Percentiles rank a stretch among this genome's conserved stretches.
Evolutionary conservation across 2,329 filamentous ascomycete genomes (phyloP).

Genomic region (Endothia cerciana): DNA sequence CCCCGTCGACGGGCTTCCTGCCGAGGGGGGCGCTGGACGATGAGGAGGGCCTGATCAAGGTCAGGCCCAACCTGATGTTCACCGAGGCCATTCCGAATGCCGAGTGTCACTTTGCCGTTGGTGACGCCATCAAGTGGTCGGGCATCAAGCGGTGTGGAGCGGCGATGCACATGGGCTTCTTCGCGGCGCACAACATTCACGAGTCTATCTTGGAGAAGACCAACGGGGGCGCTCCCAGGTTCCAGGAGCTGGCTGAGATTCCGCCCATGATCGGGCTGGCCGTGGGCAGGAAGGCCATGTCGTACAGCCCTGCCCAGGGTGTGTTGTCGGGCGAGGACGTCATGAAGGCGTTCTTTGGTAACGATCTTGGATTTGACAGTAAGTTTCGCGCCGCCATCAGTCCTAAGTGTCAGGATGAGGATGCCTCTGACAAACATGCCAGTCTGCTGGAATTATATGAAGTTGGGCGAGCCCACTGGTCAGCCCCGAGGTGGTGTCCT

Average conservation of each 20-base stretch:
- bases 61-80: constrained; percentile 62
- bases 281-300: constrained; percentile 70
- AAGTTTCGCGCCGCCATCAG: constrained; percentile 41
- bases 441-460: constrained; percentile 62
- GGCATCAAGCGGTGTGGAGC: constrained; percentile 80
- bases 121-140: constrained; percentile 72
- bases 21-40: constrained; percentile 61
- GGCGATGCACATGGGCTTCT: constrained; percentile 75
- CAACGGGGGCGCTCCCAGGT: constrained; percentile 46
- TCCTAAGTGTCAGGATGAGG: constrained; percentile 5
- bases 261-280: constrained; percentile 72
- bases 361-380: constrained; percentile 69
- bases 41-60: constrained; percentile 69
- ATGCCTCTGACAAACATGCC: not conserved
- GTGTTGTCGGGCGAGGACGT: constrained; percentile 65
- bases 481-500: not conserved
- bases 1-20: constrained; percentile 66
- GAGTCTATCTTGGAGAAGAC: constrained; percentile 58
- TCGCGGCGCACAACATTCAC: constrained; percentile 69
- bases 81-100: constrained; percentile 56
- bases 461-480: constrained; percentile 42
- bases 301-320: constrained; percentile 61
- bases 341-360: constrained; percentile 65
- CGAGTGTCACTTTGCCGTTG: constrained; percentile 67
- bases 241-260: constrained; percentile 55